A percentile compares a stretch with the other conserved stretches of the same genome.
phyloP scores from a whole-genome alignment of 1,139 yeast genomes.

The Lodderomyces jiufengensis region DNA sequence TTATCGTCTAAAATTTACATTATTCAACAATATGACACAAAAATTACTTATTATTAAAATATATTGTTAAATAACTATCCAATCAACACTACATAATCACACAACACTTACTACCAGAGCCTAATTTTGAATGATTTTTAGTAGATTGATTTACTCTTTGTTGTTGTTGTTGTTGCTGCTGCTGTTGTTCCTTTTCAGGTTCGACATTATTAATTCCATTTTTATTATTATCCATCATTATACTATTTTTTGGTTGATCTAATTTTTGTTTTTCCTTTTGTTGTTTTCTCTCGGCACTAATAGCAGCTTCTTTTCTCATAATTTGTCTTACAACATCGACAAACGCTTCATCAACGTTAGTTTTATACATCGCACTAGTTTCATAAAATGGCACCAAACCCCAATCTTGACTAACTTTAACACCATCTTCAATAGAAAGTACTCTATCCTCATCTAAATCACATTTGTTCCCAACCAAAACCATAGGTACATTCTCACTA shows the following conservation, averaged over 20 bases:
- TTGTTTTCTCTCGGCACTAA: conserved; percentile 45
- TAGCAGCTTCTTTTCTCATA: conserved; percentile 65
- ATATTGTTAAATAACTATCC: not conserved
- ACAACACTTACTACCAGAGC: conserved; percentile 18
- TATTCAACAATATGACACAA: not conserved
- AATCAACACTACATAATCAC: conserved; percentile 18
- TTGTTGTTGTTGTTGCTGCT: conserved; percentile 3
- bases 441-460: conserved; percentile 76
- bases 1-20: too few relatives aligned
- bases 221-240: too few relatives aligned
- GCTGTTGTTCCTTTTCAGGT: conserved; percentile 2
- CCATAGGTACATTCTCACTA: conserved; percentile 74
- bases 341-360: conserved; percentile 89
- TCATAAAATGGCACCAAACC: conserved; percentile 90
- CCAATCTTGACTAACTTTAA: conserved; percentile 78
- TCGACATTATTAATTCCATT: not conserved
- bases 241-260: conserved; percentile 6
- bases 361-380: conserved; percentile 87
- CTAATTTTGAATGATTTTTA: conserved; percentile 8
- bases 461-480: conserved; percentile 83
- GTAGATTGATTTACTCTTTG: conserved; percentile 15
- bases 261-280: conserved; percentile 20
- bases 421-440: conserved; percentile 76
- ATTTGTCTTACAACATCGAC: conserved; percentile 86
- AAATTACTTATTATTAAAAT: not conserved